Percentiles rank a stretch among this genome's conserved stretches.
These are phyloP conservation scores for Lactarius sanguifluus DNA, from an alignment of 768 basidiomycete species.

Conservation along the genomic window DNA sequence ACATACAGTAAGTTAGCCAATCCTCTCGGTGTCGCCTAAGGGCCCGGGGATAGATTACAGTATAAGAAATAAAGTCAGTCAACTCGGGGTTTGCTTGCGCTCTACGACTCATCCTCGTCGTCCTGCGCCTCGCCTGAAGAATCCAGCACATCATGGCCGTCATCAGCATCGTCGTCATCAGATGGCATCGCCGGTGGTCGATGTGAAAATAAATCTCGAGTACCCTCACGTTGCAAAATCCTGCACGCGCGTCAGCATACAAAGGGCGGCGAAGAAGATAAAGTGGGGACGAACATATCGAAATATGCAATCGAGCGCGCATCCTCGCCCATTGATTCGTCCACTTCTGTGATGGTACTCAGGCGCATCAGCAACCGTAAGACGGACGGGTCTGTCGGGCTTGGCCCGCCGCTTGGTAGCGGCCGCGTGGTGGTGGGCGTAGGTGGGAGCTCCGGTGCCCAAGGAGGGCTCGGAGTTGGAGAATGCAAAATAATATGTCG, in stretches of 20 bases:
- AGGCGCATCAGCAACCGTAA: slow-evolving; percentile 38
- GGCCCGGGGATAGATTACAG: background rate
- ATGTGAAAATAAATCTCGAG: slow-evolving; percentile 52
- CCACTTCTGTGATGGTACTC: slow-evolving; percentile 33
- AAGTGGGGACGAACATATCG: slow-evolving; percentile 57
- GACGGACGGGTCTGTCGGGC: slow-evolving; percentile 40
- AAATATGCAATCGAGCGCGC: slow-evolving; percentile 60
- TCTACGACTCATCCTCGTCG: background rate
- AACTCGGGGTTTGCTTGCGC: background rate
- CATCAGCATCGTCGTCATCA: slow-evolving; percentile 37
- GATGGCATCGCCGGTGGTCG: slow-evolving; percentile 41
- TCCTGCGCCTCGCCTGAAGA: slow-evolving; percentile 1
- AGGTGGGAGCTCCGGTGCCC: slow-evolving; percentile 42
- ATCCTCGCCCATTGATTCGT: slow-evolving; percentile 43
- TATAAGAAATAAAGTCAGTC: background rate
- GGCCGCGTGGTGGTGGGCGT: slow-evolving; percentile 52
- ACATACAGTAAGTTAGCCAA: background rate
- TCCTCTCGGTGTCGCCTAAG: background rate
- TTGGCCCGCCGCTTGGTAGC: slow-evolving; percentile 38
- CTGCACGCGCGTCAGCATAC: slow-evolving; percentile 38
- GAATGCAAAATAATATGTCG: slow-evolving; percentile 67
- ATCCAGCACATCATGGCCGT: slow-evolving; percentile 26
- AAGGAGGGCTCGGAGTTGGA: slow-evolving; percentile 54
- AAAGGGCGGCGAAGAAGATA: slow-evolving; percentile 8
- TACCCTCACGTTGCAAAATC: slow-evolving; percentile 58